phyloP scores from a whole-genome alignment of 140 eudicot genomes.

The Erigeron philadelphicus region DNA sequence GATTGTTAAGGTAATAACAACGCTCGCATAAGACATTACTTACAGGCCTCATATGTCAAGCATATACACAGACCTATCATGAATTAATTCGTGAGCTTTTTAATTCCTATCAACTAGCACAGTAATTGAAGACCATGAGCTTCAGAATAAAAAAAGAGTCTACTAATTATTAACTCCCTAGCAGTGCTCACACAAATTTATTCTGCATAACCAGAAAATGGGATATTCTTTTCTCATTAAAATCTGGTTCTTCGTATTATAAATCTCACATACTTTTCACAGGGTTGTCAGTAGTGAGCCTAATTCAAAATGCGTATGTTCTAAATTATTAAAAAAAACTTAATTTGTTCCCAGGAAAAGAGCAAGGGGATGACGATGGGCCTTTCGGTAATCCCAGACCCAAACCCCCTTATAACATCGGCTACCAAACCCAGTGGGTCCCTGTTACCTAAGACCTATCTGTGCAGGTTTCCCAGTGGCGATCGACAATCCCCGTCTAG shows the following conservation, averaged over 20 bases:
- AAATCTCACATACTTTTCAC: background rate
- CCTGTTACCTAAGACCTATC: too few relatives aligned
- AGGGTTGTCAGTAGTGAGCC: background rate
- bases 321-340: background rate
- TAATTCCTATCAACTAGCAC: too few relatives aligned
- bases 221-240: slow-evolving; percentile 1
- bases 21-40: background rate
- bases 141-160: background rate
- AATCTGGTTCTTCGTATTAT: background rate
- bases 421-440: too few relatives aligned
- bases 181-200: background rate
- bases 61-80: too few relatives aligned
- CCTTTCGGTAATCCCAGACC: too few relatives aligned
- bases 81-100: too few relatives aligned
- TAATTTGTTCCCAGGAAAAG: background rate
- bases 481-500: too few relatives aligned
- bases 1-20: background rate
- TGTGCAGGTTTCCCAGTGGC: too few relatives aligned
- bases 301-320: background rate
- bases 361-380: too few relatives aligned
- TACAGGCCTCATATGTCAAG: background rate
- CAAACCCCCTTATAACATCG: too few relatives aligned
- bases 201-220: background rate
- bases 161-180: background rate
- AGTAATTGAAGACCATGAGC: background rate